Conservation (phyloP, 345 rosid species). For the Limnanthes douglasii region DNA sequence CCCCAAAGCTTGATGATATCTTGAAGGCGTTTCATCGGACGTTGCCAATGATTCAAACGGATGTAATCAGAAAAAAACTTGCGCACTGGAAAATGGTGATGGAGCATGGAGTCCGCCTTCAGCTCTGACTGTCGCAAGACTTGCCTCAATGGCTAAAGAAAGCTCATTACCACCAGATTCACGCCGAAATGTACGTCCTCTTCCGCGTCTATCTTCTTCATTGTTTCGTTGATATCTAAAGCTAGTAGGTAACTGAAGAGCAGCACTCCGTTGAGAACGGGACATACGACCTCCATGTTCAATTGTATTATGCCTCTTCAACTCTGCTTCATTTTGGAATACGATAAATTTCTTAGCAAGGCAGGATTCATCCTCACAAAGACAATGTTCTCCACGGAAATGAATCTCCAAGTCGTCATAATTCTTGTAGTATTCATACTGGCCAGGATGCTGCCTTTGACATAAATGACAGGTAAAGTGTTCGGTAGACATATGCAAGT, state of each 20-base stretch:
- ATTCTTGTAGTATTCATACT: constrained; percentile 70
- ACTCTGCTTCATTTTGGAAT: constrained; percentile 70
- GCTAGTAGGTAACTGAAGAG: constrained; percentile 85
- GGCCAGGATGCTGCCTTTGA: constrained; percentile 91
- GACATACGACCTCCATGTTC: constrained; percentile 98
- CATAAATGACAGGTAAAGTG: constrained; percentile 91
- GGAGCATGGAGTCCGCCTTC: constrained; percentile 21
- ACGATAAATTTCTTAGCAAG: constrained; percentile 84
- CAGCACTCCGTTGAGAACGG: constrained; percentile 84
- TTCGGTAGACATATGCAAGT: constrained; percentile 81
- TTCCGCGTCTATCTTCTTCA: constrained; percentile 74
- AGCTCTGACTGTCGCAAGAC: constrained; percentile 23
- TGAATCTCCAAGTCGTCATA: constrained; percentile 97
- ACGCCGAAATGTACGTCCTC: constrained; percentile 43
- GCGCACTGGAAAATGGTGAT: constrained; percentile 26
- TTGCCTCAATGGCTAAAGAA: constrained; percentile 45
- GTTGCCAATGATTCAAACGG: constrained; percentile 38
- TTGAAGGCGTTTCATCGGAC: constrained; percentile 30
- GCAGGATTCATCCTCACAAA: constrained; percentile 92
- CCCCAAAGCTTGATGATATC: constrained; percentile 83
- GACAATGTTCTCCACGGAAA: constrained; percentile 73
- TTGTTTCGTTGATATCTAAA: constrained; percentile 42
- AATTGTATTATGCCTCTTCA: constrained; percentile 88
- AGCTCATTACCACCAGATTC: constrained; percentile 54
- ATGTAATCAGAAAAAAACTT: constrained; percentile 25